Evolutionary conservation across 2,329 filamentous ascomycete species (phyloP), one percentile per base, ranked within the genome.

Genomic region (Neonectria faginata): DNA sequence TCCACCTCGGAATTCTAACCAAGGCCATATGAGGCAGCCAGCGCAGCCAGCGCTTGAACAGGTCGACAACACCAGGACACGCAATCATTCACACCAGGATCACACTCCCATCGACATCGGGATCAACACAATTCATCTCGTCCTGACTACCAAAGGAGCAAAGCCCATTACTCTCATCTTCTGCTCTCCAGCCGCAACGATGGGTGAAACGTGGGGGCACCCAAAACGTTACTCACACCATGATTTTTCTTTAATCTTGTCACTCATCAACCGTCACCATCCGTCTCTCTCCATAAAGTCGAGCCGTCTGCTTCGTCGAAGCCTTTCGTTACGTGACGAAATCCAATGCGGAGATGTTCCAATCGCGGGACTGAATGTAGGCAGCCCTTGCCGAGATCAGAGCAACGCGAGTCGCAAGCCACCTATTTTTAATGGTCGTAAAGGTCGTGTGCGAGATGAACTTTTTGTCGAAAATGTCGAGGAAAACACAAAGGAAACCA

Each of bases 121-220:
- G 74, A 70, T 77, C 75, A 77, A 77, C 76, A 71, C 74, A 75
- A 70, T 77, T 76, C 76, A 75, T 77, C 75, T 78, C 76, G 73
- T 77, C 76, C 74, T 77, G 76, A 75, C 76, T 79, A 79, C 73
- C 77, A 76, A 76, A 74, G 70, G 69, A 73, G 70, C 72, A 74
- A 66, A 64, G 67, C 70, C 68, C 67, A 70, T 60, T 67, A 67
- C 70, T 73, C 66, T 73, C 67, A 67, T 69, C 66, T 62, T 71
- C 63, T 63, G 58, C 53, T 64, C 64, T 64, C 65, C 66, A 67
- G 63, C 64, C 62, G 65, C 60, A 36, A 41, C 42, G 29, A 57
- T 51, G 47, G 60, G 29, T 62, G 45, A 31, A 59, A 62, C 61
- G 52, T 20, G 56, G 61, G 54, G 50, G 51, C 50, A 62, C 60